Evolutionary conservation across 1,284 basidiomycete species (phyloP), one percentile per base, ranked within the genome.

Genomic region (Caloboletus inedulis): DNA sequence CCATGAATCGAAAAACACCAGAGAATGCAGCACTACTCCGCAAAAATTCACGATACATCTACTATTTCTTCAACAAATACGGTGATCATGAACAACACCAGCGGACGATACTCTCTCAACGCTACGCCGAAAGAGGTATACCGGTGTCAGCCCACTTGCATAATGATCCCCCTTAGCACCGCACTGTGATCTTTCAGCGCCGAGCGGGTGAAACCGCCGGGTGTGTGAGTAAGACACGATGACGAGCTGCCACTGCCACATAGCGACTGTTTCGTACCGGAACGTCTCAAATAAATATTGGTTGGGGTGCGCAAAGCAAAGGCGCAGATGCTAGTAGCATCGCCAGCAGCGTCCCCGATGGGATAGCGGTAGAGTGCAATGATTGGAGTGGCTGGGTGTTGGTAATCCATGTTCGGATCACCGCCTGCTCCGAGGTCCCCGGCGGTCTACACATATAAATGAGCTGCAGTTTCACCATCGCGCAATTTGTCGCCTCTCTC

Each of bases 361-460:
- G 16, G 18, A 10, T n/a, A n/a, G n/a, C n/a, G n/a, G 9, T 16
- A 18, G 8, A n/a, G 8, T n/a, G 34, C 34, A 5, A 18, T 35
- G 34, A n/a, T 31, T 33, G 13, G 31, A 14, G 14, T 33, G 34
- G 33, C 43, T 27, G 23, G 7, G 43, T 25, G 19, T 37, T 37
- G 19, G 21, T 23, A 43, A 42, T 39, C 53, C 39, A 48, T 62
- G 63, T 46, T 42, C 29, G 29, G 40, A 23, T 30, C 27, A 14
- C n/a, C 37, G 21, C n/a, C 5, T 30, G 3, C 2, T 16, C 46
- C 40, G 48, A 29, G 7, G 30, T 34, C 13, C 7, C 35, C 47
- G 53, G 43, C 8, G 9, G 25, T 25, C n/a, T 13, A 16, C 7
- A 12, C 3, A 3, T 50, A 59, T 58, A 59, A 54, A 35, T 36